Percentiles rank a stretch among this genome's conserved stretches.
Evolutionary conservation across 805 yeast genomes (phyloP).

Genomic region (Wickerhamiella azymoides): DNA sequence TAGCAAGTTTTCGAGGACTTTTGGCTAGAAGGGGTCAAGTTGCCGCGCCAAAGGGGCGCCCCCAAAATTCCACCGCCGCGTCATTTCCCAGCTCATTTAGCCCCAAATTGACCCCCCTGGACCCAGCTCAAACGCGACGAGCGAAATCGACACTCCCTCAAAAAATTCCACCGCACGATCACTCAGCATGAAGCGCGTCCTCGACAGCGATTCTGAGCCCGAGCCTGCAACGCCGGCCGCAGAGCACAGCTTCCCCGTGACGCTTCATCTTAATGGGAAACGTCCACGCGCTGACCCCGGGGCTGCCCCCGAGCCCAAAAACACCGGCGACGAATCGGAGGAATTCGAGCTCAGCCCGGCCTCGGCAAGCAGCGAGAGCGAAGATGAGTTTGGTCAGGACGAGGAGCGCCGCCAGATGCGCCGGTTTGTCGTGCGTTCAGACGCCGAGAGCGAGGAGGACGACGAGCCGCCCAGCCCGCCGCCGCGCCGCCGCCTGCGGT

Average conservation of each 20-base stretch:
- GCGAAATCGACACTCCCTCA: no score
- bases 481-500: background rate
- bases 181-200: conserved; percentile 6
- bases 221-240: background rate
- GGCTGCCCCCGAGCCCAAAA: background rate
- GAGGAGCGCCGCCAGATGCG: conserved; percentile 1
- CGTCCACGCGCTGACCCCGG: background rate
- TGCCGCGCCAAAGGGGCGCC: no score
- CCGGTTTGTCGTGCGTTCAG: conserved; percentile 15
- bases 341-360: conserved; percentile 3
- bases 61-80: no score
- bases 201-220: background rate
- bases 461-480: background rate
- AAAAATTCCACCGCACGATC: no score
- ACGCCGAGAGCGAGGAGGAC: conserved; percentile 8
- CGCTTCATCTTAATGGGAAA: background rate
- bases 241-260: conserved; percentile 3
- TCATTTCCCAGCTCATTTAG: no score
- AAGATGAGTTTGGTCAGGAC: conserved; percentile 4
- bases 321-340: conserved; percentile 2
- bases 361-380: background rate
- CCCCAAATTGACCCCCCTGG: no score
- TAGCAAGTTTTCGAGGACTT: no score
- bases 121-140: no score
- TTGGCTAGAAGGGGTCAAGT: no score